Evolutionary conservation across 2,329 filamentous ascomycete species (phyloP), one percentile per base, ranked within the genome.

Genomic region (Keithomyces neogunnii): DNA sequence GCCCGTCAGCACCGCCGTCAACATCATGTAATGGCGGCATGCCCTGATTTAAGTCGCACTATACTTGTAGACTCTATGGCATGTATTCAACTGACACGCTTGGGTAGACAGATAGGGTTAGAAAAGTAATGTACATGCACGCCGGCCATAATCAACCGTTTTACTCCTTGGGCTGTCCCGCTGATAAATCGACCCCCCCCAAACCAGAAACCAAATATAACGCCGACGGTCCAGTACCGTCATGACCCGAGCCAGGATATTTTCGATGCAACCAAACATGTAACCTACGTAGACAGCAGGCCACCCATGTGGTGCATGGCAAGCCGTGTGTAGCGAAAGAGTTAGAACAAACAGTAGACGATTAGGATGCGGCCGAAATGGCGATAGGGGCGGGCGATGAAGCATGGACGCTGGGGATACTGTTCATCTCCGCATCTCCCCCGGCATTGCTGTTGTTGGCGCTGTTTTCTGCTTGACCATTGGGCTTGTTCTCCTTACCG

Each of bases 401-500:
- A 5, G 72, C 73, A n/a, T 73, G 66, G 10, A 78, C 58, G 58
- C 77, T 81, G 7, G 75, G 69, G 3, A 69, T 66, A 59, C 75
- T 80, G 50, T 67, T 72, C 69, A 78, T 78, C 60, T 82, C 80
- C 30, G 73, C 71, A 43, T 79, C 78, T 47, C 56, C 67, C 11
- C 67, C 69, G 32, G 69, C 69, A 55, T 70, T 70, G 60, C 69
- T 73, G 55, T 69, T 71, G 56, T 61, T 66, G 50, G 71, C 73
- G 61, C 76, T 78, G 64, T 77, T 77, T 53, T 67, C 64, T 52
- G 74, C 73, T 51, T 66, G 68, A 36, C 66, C 73, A 47, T 86
- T 85, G 57, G 81, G 80, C 60, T 82, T 80, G 63, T 82, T 82
- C 64, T 85, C 79, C 65, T 88, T 83, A 61, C 75, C 78, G 69